Base-by-base conservation (phyloP, 371 early-diverging fungal genomes). In the Mortierella sp. region DNA sequence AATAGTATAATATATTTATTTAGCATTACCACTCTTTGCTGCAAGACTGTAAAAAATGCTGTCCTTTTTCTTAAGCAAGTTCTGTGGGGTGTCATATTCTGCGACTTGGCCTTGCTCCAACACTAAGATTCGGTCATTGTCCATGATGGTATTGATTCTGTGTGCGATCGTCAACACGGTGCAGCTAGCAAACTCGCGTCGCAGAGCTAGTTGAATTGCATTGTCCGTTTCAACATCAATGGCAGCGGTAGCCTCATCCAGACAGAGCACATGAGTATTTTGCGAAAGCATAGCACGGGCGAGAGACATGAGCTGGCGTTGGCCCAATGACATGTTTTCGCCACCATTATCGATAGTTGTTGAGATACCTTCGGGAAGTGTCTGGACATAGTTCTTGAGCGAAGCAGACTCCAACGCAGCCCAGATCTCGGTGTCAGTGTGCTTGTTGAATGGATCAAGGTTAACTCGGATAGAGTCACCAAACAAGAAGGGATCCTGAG, bases 401-500 rank as follows among this genome's bases (percentile, higher is more conserved):
- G 86, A 84, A 6, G 92, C 92, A 16, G 87, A 82, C 33, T 89
- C 86, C 5, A 96, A 85, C 2, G 92, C 94, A 32, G 85, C 80
- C 96, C 96, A 96, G 19, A 97, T 76, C 11, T 90, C 92, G 28
- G 86, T 89, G 65, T 96, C 97, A 6, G 90, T 85, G 50, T 90
- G 86, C 53, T 87, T 84, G 53, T 86, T 84, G 72, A 95, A 92
- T 3, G 96, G 96, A 83, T 97, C 97, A 47, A 97, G 83, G 69
- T 94, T 94, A 36, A 85, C 86, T 22, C 93, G 86, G 5, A 92
- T 86, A 4, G 94, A 87, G 38, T 94, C 96, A 21, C 90, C 88
- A 87, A 96, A 98, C 36, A 98, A 83, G 45, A 96, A 92, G 10
- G 97, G 96, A 67, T 97, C 98, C 85, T 98, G 98, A 33, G 80